Evolutionary conservation across 1,284 basidiomycete species (phyloP).

Genomic region (Cryptococcus maquisensis): DNA sequence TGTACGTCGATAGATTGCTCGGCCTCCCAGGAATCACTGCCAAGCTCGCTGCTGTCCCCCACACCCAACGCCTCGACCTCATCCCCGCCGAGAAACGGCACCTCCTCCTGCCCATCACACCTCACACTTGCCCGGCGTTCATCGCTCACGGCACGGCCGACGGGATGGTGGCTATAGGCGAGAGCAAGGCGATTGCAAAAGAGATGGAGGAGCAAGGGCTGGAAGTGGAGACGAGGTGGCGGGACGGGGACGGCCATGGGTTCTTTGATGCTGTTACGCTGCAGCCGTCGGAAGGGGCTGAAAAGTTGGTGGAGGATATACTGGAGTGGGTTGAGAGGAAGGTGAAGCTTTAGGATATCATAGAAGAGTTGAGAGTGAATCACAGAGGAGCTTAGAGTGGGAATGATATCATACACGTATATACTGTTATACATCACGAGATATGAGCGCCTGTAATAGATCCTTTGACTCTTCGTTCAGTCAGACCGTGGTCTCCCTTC

Average conservation of each 20-base stretch:
- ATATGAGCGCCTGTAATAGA: too few species aligned
- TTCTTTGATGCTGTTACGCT: not conserved
- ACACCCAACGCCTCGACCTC: not conserved
- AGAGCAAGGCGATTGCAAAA: not conserved
- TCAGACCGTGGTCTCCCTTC: too few species aligned
- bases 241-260: slow-evolving; percentile 7
- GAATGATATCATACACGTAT: too few species aligned
- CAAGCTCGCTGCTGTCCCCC: not conserved
- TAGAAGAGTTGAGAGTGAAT: too few species aligned
- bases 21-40: slow-evolving; percentile 5
- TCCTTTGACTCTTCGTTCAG: too few species aligned
- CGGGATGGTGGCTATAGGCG: slow-evolving; percentile 2
- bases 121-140: not conserved
- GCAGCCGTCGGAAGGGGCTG: too few species aligned
- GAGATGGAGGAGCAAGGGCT: not conserved
- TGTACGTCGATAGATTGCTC: slow-evolving; percentile 4
- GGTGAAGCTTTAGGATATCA: too few species aligned
- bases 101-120: slow-evolving; percentile 3
- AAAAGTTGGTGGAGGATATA: too few species aligned
- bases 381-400: too few species aligned
- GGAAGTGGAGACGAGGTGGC: slow-evolving; percentile 1
- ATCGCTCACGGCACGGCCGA: slow-evolving; percentile 8
- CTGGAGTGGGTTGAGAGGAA: too few species aligned
- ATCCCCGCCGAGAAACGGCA: slow-evolving; percentile 2
- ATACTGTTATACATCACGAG: too few species aligned